Percentiles rank a stretch among this genome's conserved stretches.
phyloP scores from a whole-genome alignment of 2,329 filamentous ascomycete genomes.

The Sporothrix schenckii region DNA sequence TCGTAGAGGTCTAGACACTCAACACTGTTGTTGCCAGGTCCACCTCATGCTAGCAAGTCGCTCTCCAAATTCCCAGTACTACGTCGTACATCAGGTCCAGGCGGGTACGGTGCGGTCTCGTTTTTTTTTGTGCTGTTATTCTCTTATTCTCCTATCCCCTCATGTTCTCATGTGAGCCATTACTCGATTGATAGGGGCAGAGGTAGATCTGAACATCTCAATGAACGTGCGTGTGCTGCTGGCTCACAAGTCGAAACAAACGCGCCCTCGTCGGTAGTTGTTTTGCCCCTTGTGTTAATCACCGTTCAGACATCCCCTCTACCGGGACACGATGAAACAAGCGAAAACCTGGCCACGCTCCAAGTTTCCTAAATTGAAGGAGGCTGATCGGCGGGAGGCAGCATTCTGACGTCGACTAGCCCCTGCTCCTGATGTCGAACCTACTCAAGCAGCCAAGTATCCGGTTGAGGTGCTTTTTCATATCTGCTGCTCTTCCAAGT shows the following conservation, averaged over 20 bases:
- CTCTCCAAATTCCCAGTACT: neutral
- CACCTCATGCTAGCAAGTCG: too few relatives aligned
- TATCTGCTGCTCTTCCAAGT: neutral
- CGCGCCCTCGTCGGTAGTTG: neutral
- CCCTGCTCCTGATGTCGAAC: neutral
- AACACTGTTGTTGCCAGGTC: neutral
- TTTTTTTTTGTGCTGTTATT: neutral
- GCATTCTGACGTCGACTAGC: neutral
- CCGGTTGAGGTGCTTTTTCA: too few relatives aligned
- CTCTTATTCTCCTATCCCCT: neutral
- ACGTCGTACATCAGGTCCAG: neutral
- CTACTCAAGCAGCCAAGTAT: neutral
- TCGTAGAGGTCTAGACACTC: neutral
- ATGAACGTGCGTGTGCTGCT: neutral
- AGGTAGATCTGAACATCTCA: neutral
- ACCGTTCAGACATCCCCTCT: slow-evolving; percentile 1
- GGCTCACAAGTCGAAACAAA: neutral
- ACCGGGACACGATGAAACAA: slow-evolving; percentile 7
- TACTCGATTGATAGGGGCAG: neutral
- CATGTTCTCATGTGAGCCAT: neutral
- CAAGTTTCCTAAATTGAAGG: slow-evolving; percentile 9
- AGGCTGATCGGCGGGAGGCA: slow-evolving; percentile 10
- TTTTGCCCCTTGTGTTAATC: neutral
- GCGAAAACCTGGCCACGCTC: neutral
- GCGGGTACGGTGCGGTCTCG: neutral